These are phyloP conservation scores for Aegilops sharonensis DNA, from an alignment of 176 grass and related monocot genomes.

Conservation along the genomic window DNA sequence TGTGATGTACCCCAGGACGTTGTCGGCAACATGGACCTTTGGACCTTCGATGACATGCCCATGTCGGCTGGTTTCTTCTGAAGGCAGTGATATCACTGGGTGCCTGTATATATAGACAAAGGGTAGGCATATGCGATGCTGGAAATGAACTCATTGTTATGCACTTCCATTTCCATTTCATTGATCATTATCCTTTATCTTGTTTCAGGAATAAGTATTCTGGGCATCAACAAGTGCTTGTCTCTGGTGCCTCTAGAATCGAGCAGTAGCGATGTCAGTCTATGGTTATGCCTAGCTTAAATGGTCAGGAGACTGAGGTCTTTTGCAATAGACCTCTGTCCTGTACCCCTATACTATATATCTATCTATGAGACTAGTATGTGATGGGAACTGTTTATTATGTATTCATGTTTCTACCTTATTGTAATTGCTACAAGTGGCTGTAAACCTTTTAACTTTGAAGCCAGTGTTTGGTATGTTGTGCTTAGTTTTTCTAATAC, in stretches of 20 bases:
- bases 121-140: conserved; percentile 8
- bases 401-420: conserved; percentile 12
- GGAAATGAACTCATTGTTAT: not conserved
- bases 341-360: not conserved
- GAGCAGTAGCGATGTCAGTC: conserved; percentile 9
- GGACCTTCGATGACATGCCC: conserved; percentile 78
- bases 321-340: not conserved
- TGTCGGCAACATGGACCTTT: conserved; percentile 53
- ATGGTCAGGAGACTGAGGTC: not conserved
- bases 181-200: not conserved
- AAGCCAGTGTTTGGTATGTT: not conserved
- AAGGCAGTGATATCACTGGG: not conserved
- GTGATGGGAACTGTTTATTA: not conserved
- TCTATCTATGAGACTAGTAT: not conserved
- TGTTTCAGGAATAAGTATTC: conserved; percentile 51
- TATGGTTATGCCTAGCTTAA: conserved; percentile 19
- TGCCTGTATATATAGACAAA: conserved; percentile 42
- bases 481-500: not conserved
- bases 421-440: conserved; percentile 5
- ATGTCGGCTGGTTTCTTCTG: conserved; percentile 28
- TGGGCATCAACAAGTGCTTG: conserved; percentile 26
- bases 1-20: conserved; percentile 46
- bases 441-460: conserved; percentile 2
- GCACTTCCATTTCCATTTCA: not conserved
- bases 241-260: conserved; percentile 6